Evolutionary conservation across 441 rosid genomes (phyloP), one percentile per base, ranked within the genome.

Genomic region (Rhodomyrtus psidioides): DNA sequence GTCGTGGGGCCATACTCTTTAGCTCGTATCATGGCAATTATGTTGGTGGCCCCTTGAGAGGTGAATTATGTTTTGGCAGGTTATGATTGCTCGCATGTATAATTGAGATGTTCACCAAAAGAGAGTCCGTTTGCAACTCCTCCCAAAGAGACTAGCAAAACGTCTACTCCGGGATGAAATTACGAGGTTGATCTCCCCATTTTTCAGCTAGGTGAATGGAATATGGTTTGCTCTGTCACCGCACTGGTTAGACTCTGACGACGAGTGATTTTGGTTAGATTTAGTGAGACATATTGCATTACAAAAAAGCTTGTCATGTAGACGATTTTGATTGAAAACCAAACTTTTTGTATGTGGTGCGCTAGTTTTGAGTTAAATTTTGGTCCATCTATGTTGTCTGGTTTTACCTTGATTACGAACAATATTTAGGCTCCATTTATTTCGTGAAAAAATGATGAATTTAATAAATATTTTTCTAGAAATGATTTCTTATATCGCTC

Each of bases 71-170:
- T 7, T 42, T 83, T 86, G 86, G 49, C 93, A 96, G 98, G 98
- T 96, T 39, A 96, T 97, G n/a, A n/a, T 94, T 51, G 97, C 98
- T 16, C 98, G 98, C 53, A 91, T 96, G 82, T 95, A 96, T 89
- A 96, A 94, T 88, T 96, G 96, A 95, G 98, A 95, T 88, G 97
- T 97, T 88, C 97, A 95, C 88, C 99, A 97, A 88, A 93, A 95
- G 83, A 93, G 97, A 88, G 88, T 91, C 86, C 92, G 91, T 86
- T 91, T 85, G 82, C 89, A 21, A 53, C 86, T 46, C 26, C 88
- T 83, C 88, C 92, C 51, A 85, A 89, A 85, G 97, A 93, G 27
- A 88, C 92, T 21, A 58, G 65, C 19, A 58, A 30, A 58, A n/a
- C n/a, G 30, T 2, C 17, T 58, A 2, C 34, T 58, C 23, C 75